These are phyloP conservation scores for Pseudopyricularia javanii DNA, from an alignment of 2,329 filamentous ascomycete species.

Conservation along the genomic window DNA sequence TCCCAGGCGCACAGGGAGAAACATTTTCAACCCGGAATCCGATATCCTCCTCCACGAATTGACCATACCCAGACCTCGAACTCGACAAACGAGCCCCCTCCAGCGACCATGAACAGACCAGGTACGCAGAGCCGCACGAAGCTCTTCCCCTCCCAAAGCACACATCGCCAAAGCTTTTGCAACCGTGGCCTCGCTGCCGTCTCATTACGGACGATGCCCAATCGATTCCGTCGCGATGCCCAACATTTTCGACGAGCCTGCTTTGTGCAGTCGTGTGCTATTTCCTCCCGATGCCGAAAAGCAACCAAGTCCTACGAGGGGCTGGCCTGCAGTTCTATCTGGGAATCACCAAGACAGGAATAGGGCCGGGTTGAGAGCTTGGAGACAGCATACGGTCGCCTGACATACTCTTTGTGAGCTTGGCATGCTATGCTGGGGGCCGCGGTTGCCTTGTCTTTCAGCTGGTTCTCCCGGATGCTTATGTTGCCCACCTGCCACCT, in stretches of 20 bases:
- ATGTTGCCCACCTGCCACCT: neutral
- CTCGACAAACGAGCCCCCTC: neutral
- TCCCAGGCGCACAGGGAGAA: neutral
- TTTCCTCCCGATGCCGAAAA: neutral
- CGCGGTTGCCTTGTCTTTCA: neutral
- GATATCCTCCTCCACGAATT: neutral
- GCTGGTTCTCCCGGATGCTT: neutral
- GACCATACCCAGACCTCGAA: neutral
- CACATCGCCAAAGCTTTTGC: neutral
- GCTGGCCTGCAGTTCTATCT: neutral
- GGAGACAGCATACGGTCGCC: neutral
- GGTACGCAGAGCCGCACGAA: slow-evolving; percentile 30
- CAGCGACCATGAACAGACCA: slow-evolving; percentile 44
- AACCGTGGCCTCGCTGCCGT: neutral
- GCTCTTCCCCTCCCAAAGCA: neutral
- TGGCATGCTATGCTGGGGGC: neutral
- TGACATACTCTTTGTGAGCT: neutral
- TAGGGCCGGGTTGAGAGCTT: neutral
- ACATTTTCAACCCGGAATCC: neutral
- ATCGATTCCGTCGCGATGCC: neutral
- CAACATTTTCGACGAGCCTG: neutral
- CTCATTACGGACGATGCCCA: neutral
- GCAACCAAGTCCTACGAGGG: too few species aligned
- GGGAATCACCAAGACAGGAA: neutral
- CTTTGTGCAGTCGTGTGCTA: neutral